Evolutionary conservation across 768 basidiomycete genomes (phyloP).

Genomic region (Sarcodon aspratus): DNA sequence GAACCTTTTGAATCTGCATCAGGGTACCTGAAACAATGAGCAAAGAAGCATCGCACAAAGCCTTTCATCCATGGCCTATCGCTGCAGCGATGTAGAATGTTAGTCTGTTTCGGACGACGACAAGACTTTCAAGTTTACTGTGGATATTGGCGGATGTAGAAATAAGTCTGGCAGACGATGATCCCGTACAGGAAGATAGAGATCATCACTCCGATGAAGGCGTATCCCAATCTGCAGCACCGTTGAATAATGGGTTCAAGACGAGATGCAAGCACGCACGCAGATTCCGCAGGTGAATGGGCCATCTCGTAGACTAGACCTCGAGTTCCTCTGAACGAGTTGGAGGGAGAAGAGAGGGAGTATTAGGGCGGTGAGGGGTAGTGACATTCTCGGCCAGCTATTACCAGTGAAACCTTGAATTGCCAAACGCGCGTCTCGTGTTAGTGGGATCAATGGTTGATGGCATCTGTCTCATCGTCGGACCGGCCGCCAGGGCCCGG

Average conservation of each 20-base stretch:
- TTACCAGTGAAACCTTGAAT: no score
- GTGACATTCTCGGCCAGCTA: no score
- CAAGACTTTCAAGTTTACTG: slow-evolving; percentile 3
- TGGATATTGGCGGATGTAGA: slow-evolving; percentile 12
- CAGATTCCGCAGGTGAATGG: not conserved
- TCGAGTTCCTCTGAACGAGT: no score
- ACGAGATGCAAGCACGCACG: not conserved
- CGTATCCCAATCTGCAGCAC: not conserved
- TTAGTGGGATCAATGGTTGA: no score
- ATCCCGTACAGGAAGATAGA: slow-evolving; percentile 17
- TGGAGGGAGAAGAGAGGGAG: no score
- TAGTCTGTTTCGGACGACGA: not conserved
- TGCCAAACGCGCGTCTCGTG: no score
- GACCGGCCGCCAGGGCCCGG: no score
- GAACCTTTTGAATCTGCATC: slow-evolving; percentile 6
- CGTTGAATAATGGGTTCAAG: not conserved
- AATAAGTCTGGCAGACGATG: slow-evolving; percentile 21
- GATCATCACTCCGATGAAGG: not conserved
- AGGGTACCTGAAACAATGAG: not conserved
- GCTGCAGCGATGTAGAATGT: slow-evolving; percentile 2
- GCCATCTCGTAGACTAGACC: not conserved
- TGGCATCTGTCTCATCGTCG: no score
- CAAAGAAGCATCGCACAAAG: slow-evolving; percentile 7
- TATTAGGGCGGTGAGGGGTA: no score
- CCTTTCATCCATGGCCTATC: slow-evolving; percentile 11